These are phyloP conservation scores for Anaeromyces robustus DNA, from an alignment of 192 early-diverging fungal species.

Conservation along the genomic window DNA sequence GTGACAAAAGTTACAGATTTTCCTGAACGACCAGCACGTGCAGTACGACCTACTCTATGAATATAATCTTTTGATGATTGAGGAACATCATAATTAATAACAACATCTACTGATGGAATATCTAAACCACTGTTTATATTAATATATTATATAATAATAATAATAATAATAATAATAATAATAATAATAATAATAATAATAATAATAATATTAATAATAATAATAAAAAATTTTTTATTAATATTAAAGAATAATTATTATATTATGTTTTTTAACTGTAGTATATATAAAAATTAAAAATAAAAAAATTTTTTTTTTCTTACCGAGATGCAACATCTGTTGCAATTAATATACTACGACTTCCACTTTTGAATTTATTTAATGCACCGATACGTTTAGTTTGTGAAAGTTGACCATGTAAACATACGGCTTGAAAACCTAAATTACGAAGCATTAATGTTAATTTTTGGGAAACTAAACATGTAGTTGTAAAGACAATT, in stretches of 20 bases:
- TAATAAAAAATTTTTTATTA: too few species aligned
- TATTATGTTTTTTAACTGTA: too few species aligned
- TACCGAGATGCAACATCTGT: too few species aligned
- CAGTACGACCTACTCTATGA: conserved; percentile 73
- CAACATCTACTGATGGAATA: conserved; percentile 88
- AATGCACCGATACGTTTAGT: conserved; percentile 81
- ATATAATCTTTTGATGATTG: conserved; percentile 70
- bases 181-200: too few species aligned
- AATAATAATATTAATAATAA: too few species aligned
- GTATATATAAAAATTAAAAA: too few species aligned
- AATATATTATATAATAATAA: too few species aligned
- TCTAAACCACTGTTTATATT: conserved; percentile 49
- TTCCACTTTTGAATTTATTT: conserved; percentile 4
- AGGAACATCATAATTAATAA: conserved; percentile 95
- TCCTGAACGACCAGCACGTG: conserved; percentile 61
- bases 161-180: too few species aligned
- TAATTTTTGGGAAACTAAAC: conserved; percentile 70
- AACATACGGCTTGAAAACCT: conserved; percentile 83
- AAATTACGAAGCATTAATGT: conserved; percentile 74
- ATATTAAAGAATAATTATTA: too few species aligned
- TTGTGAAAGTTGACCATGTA: conserved; percentile 88
- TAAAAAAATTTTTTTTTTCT: too few species aligned
- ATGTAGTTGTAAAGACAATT: conserved; percentile 88
- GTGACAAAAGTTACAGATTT: conserved; percentile 43
- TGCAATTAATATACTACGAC: too few species aligned